These are phyloP conservation scores for Penicillium rolfsii DNA, from an alignment of 2,329 filamentous ascomycete species.

Conservation along the genomic window DNA sequence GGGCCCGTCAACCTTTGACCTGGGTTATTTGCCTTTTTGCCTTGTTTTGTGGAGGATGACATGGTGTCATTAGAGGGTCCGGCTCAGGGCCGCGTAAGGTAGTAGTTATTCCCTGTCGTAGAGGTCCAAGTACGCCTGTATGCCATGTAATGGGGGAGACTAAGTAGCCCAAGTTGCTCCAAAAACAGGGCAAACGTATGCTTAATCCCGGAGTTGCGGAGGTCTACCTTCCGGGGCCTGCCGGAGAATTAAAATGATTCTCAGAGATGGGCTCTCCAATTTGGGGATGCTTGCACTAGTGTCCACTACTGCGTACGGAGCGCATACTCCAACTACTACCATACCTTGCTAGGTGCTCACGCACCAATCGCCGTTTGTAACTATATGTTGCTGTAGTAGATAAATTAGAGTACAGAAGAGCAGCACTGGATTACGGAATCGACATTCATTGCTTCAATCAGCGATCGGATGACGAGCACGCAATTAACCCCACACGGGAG, in stretches of 20 bases:
- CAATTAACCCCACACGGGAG: slow-evolving; percentile 22
- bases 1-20: neutral
- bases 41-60: neutral
- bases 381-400: neutral
- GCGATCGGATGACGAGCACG: slow-evolving; percentile 19
- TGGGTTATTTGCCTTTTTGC: neutral
- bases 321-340: neutral
- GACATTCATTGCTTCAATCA: neutral
- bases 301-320: neutral
- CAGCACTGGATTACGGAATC: neutral
- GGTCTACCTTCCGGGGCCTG: slow-evolving; percentile 10
- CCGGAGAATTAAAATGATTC: slow-evolving; percentile 9
- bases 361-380: neutral
- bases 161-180: neutral
- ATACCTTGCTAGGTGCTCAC: neutral
- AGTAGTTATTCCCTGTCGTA: neutral
- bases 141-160: neutral
- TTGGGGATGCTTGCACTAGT: slow-evolving; percentile 8
- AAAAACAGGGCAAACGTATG: neutral
- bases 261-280: slow-evolving; percentile 10
- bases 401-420: too few relatives aligned
- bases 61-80: neutral
- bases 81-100: neutral
- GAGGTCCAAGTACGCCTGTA: neutral
- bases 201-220: slow-evolving; percentile 4